Evolutionary conservation across 495 filamentous ascomycete genomes (phyloP), one percentile per base, ranked within the genome.

Genomic region (Apodospora peruviana): DNA sequence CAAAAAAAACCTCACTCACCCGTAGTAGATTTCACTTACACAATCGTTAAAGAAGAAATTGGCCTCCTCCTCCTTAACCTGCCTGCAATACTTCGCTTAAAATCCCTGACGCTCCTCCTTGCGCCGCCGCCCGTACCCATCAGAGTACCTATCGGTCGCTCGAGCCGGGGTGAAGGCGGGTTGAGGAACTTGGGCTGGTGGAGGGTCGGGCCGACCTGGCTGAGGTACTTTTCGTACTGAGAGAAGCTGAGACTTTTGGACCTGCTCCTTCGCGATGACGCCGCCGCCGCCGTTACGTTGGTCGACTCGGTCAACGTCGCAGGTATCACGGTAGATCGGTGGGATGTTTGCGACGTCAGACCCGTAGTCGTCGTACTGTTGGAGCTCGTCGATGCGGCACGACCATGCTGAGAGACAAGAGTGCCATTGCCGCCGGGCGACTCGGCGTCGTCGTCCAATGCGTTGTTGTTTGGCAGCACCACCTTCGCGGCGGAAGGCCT

Each of bases 201-300:
- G 40, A 68, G 50, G n/a, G 45, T 62, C 11, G 60, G 66, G 47
- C 70, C 62, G 4, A 72, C 45, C 39, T 75, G 66, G 23, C 63
- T 62, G 43, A 79, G 52, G 36, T 72, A 78, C 50, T 65, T 75
- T 12, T 79, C 77, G 47, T 80, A 80, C n/a, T 68, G 71, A 12
- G 67, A 64, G 52, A 79, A 78, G 21, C 60, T 77, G 24, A 78
- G 56, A 38, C 55, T 67, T 42, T 66, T 67, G 35, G 70, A 65
- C 45, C 63, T 51, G 43, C n/a, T n/a, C n/a, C 59, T 69, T 41
- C 66, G 66, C 27, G 57, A 47, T 19, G n/a, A n/a, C n/a, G n/a
- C n/a, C n/a, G n/a, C n/a, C n/a, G n/a, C n/a, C n/a, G n/a, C n/a
- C n/a, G 43, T 19, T 8, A 43, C 20, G 9, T 43, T 50, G 49